Evolutionary conservation across 192 early-diverging fungal genomes (phyloP), one percentile per base, ranked within the genome.

Genomic region (Entophlyctis helioformis): DNA sequence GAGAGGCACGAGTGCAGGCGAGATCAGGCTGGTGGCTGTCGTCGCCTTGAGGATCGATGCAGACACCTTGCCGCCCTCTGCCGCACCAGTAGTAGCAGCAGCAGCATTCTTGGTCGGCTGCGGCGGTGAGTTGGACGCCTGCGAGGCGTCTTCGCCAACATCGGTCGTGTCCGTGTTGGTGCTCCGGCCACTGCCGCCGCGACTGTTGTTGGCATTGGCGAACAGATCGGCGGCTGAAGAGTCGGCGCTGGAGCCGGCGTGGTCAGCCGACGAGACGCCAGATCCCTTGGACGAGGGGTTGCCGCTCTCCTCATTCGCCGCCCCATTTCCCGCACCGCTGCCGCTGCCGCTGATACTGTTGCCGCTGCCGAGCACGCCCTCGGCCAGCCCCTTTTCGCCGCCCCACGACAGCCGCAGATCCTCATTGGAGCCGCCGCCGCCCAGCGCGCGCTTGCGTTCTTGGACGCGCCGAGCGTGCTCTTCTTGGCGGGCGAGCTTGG

Each of bases 361-460:
- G n/a, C n/a, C n/a, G n/a, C n/a, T n/a, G n/a, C n/a, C n/a, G n/a
- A n/a, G n/a, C n/a, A n/a, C n/a, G n/a, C n/a, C n/a, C n/a, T 54
- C 39, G 18, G 41, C 42, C 11, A 44, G 46, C 10, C 56, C 62
- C 11, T 51, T 57, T 38, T 64, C 62, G 16, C 62, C 62, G 29
- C 62, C 62, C 53, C 53, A 56, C 22, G 59, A 62, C n/a, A 67
- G 39, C 28, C 53, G 56, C 39, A 68, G 41, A 39, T 66, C 62
- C 19, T 69, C 67, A 36, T 50, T 66, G 31, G 59, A 51, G 22
- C 42, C 45, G 11, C 48, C 56, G 24, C 42, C 49, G 40, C 65
- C 71, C 27, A 73, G 50, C 15, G 44, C 40, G 34, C 60, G 50
- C 45, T 73, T 73, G 22, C 71, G 55, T 39, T 73, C 71, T 50